Base-by-base conservation (phyloP, 2,329 filamentous ascomycete genomes). In the Colletotrichum sp. region DNA sequence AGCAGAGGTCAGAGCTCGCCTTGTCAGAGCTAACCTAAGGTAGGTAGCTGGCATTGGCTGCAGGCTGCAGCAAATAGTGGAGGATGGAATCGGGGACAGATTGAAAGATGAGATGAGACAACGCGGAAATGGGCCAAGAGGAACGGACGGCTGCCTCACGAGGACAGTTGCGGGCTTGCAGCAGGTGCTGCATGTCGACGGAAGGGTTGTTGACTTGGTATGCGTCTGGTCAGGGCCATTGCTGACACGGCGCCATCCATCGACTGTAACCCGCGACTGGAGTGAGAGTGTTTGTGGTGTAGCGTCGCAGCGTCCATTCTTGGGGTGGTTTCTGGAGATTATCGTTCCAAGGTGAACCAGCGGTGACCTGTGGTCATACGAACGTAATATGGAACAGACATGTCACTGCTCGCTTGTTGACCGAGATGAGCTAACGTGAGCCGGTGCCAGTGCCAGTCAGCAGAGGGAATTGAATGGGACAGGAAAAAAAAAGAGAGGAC, bases 51-150 rank as follows among this genome's bases (percentile, higher is more conserved):
- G 28, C 28, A 61, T 27, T 61, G 61, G 34, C 58, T 32, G n/a
- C 30, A 32, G 30, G 58, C 27, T 32, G 43, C 43, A 52, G n/a
- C n/a, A 52, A 52, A 52, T 52, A 52, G 43, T 52, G 43, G 43
- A 36, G 58, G 32, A 58, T 22, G 16, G 48, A 34, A 60, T 34
- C 48, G 58, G 58, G 39, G 55, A 34, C 12, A 32, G 43, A 58
- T 67, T 62, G 73, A 68, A n/a, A 58, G 66, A 68, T 62, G 73
- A 68, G 70, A 74, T 66, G 70, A 74, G 71, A 74, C 67, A 48
- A n/a, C 36, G 62, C 56, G 43, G n/a, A 68, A 72, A 58, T 58
- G 70, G 73, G 64, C 64, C 64, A 75, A 39, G 70, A 58, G 48
- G 62, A 68, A 64, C 48, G 27, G 69, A 62, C 68, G 69, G 62